A percentile compares a stretch with the other conserved stretches of the same genome.
Evolutionary conservation across 805 yeast species (phyloP).

Genomic region (Candida palmyrensis): DNA sequence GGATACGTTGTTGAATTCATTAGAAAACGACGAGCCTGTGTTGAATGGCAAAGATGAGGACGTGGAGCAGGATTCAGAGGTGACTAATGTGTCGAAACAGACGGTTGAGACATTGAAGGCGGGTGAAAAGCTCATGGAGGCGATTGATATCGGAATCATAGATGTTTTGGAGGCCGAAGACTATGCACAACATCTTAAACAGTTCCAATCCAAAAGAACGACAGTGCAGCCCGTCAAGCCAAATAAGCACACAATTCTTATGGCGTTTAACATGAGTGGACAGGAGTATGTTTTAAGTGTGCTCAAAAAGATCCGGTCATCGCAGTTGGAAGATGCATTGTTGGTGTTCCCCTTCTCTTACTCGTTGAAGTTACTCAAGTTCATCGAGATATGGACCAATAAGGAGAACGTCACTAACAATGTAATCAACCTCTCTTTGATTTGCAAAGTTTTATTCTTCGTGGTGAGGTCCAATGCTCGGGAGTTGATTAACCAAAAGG

Average conservation of each 20-base stretch:
- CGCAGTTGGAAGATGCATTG: constrained; percentile 90
- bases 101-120: constrained; percentile 90
- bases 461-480: constrained; percentile 67
- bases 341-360: constrained; percentile 87
- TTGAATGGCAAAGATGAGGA: constrained; percentile 27
- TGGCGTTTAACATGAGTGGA: constrained; percentile 68
- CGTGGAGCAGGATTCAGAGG: constrained; percentile 45
- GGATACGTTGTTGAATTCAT: constrained; percentile 63
- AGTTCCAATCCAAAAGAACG: constrained; percentile 35
- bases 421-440: constrained; percentile 51
- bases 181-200: constrained; percentile 39
- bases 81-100: constrained; percentile 67
- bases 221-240: constrained; percentile 56
- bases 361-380: constrained; percentile 62
- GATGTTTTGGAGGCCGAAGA: constrained; percentile 58
- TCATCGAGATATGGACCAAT: constrained; percentile 71
- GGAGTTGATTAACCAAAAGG: constrained; percentile 71
- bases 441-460: constrained; percentile 74
- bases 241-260: constrained; percentile 62
- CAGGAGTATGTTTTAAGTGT: constrained; percentile 75
- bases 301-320: constrained; percentile 63
- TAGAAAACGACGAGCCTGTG: constrained; percentile 51
- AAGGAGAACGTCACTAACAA: constrained; percentile 35
- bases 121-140: constrained; percentile 90
- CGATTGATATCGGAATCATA: constrained; percentile 73